Conservation (phyloP, 192 early-diverging fungal species). For the Coemansia sp. region DNA sequence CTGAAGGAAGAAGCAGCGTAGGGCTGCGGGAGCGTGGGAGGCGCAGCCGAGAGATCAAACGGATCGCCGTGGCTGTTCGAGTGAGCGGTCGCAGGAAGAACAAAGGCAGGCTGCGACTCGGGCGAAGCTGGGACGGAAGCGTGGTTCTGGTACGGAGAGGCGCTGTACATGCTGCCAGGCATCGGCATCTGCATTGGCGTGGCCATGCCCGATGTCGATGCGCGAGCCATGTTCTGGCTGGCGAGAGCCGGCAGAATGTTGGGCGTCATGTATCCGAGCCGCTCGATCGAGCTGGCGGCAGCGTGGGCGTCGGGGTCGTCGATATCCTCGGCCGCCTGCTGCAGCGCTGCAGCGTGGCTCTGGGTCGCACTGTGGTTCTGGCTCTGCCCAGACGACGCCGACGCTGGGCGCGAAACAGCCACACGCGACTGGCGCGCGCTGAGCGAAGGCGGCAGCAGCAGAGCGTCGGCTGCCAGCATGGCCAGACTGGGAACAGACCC, state of each 20-base stretch:
- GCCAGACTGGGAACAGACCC: slow-evolving; percentile 40
- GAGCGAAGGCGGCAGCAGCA: slow-evolving; percentile 7
- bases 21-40: slow-evolving; percentile 27
- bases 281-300: slow-evolving; percentile 47
- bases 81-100: not conserved
- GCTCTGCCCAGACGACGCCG: slow-evolving; percentile 14
- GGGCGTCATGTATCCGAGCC: slow-evolving; percentile 56
- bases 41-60: slow-evolving; percentile 7
- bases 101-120: not conserved
- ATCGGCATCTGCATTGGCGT: not conserved
- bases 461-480: slow-evolving; percentile 22
- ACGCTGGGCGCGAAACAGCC: slow-evolving; percentile 19
- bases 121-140: slow-evolving; percentile 13
- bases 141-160: not conserved
- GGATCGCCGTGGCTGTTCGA: not conserved
- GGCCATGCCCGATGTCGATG: slow-evolving; percentile 2
- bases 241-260: slow-evolving; percentile 48
- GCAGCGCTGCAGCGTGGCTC: slow-evolving; percentile 34
- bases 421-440: slow-evolving; percentile 32
- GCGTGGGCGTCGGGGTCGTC: slow-evolving; percentile 42
- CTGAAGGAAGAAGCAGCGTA: slow-evolving; percentile 16
- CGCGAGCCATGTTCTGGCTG: slow-evolving; percentile 25
- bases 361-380: slow-evolving; percentile 18
- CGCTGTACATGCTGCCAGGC: slow-evolving; percentile 21
- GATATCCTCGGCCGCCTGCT: slow-evolving; percentile 33